Evolutionary conservation across 345 rosid species (phyloP).

Genomic region (Alliaria petiolata): DNA sequence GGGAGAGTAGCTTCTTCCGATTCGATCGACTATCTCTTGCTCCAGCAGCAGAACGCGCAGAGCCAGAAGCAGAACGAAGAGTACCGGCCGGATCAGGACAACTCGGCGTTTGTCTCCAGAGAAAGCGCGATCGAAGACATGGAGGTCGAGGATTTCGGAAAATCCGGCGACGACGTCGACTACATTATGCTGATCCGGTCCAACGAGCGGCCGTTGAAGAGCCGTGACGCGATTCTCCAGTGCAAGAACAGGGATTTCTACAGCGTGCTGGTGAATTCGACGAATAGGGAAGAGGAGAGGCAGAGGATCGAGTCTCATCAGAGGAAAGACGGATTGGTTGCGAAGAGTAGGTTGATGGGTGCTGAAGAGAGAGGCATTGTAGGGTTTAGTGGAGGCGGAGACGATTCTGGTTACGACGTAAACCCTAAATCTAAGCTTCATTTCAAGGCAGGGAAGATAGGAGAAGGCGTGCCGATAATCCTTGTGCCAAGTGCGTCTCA

Average conservation of each 20-base stretch:
- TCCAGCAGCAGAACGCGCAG: conserved; percentile 37
- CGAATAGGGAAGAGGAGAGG: conserved; percentile 80
- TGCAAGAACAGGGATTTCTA: conserved; percentile 78
- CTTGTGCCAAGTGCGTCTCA: conserved; percentile 93
- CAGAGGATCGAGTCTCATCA: conserved; percentile 89
- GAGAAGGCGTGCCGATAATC: conserved; percentile 93
- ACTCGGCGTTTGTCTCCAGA: conserved; percentile 26
- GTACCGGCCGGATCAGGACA: conserved; percentile 39
- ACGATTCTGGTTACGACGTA: conserved; percentile 56
- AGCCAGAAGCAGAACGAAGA: conserved; percentile 37
- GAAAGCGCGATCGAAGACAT: conserved; percentile 11
- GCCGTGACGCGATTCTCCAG: conserved; percentile 60
- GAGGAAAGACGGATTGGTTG: conserved; percentile 94
- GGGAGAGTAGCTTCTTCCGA: conserved; percentile 62
- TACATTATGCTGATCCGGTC: conserved; percentile 45
- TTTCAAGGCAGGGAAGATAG: no score
- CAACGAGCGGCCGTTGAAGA: conserved; percentile 74
- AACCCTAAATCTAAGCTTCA: conserved; percentile 57
- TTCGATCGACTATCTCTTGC: conserved; percentile 64
- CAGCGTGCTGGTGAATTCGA: conserved; percentile 67
- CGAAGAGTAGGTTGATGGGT: conserved; percentile 83
- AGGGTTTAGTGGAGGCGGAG: conserved; percentile 54
- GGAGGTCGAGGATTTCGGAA: conserved; percentile 27
- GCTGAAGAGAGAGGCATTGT: conserved; percentile 77
- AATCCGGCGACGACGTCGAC: conserved; percentile 30